Evolutionary conservation across 1,139 yeast species (phyloP), one percentile per base, ranked within the genome.

Genomic region (Candida anutae): DNA sequence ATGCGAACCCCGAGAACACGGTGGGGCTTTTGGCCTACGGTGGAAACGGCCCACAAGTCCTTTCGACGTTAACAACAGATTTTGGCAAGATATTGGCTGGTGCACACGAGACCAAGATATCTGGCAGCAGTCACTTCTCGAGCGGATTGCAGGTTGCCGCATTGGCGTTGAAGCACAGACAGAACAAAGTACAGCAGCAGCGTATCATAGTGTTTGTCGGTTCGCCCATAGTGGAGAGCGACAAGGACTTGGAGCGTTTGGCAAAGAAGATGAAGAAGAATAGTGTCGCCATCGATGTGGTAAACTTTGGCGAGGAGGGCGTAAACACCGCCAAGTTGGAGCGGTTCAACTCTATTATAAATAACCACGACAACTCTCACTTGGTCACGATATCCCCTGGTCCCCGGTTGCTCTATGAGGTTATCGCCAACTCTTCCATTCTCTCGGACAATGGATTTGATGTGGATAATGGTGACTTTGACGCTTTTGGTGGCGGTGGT

Each of bases 91-190:
- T 90, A 32, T 64, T 88, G 39, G 67, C 87, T n/a, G 97, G 95
- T 5, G 68, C 85, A 24, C 95, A 87, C 45, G 87, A 81, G 28
- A 79, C 93, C 15, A 74, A 74, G 42, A 77, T 93, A 31, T 64
- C 66, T 15, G 96, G 96, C 1, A 53, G 52, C 18, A 57, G 66
- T 27, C 85, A 87, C 48, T 66, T 93, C 35, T 65, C 81, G 20
- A 81, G 88, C 27, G 94, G 95, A 11, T 76, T 90, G 42, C 95
- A 88, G 58, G 95, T 90, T 38, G 98, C 97, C n/a, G 94, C 94
- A 27, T 69, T 93, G 48, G 97, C 96, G 9, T 74, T 90, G 48
- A 90, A 87, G 51, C 97, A 90, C 58, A 85, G 98, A 50, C 95
- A 87, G 54, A 87, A 90, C 60, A 85, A 84, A 55, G 80, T 81